Evolutionary conservation across 768 basidiomycete genomes (phyloP), one percentile per base, ranked within the genome.

Genomic region (Collybia nuda): DNA sequence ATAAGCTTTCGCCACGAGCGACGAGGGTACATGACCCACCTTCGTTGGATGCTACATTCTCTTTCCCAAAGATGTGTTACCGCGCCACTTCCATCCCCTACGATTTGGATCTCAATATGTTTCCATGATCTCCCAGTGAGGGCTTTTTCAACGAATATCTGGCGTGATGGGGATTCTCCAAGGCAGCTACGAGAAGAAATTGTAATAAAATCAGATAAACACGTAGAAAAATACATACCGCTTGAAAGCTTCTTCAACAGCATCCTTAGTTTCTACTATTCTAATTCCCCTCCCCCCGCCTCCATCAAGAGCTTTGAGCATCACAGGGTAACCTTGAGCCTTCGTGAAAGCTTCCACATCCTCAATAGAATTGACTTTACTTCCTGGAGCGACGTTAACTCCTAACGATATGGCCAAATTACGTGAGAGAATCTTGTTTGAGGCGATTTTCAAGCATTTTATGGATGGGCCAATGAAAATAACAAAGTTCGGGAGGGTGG

Each of bases 271-370:
- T 51, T 86, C 78, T 2, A 93, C 93, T 36, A 93, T 85, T 58
- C 93, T 84, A 81, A 94, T 95, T 37, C 92, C 92, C 56, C 92
- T 84, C 40, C 92, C 92, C 55, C 91, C 91, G 51, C 91, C 91
- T 41, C 91, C 92, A 76, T 92, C 88, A 1, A 91, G 84, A 6
- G 92, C 93, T 68, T 94, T 95, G 77, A 95, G 91, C 67, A 95
- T 93, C 40, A 93, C 82, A 70, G 65, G 67, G 41, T 61, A 76
- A 4, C 72, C 72, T 18, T 69, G 52, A 3, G 38, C 47, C 8
- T 49, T 32, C 1, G 59, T 63, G 54, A 72, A 72, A 3, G 52
- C 43, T 5, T 47, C 47, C n/a, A 69, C 62, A 43, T 71, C 67
- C 11, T 56, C 54, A 15, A 48, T 51, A 4, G 65, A 63, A 1